phyloP scores from a whole-genome alignment of 192 early-diverging fungal genomes.

The Coemansia sp. region DNA sequence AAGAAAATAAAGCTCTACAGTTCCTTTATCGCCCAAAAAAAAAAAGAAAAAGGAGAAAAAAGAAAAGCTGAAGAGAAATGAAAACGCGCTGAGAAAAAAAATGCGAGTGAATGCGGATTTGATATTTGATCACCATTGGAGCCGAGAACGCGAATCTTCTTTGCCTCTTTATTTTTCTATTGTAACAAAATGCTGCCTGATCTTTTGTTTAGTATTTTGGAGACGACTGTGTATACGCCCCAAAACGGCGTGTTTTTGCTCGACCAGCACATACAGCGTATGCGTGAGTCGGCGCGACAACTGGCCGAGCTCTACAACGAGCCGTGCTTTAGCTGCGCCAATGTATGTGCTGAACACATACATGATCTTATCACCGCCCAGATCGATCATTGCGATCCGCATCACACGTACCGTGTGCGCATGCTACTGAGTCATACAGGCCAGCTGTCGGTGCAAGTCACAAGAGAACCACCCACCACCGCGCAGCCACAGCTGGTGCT shows the following conservation, averaged over 20 bases:
- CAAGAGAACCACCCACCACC: not conserved
- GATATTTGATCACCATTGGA: not conserved
- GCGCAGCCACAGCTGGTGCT: slow-evolving; percentile 19
- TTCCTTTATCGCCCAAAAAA: not conserved
- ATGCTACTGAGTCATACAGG: slow-evolving; percentile 22
- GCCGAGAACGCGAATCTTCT: not conserved
- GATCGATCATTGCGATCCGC: not conserved
- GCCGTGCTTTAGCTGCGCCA: slow-evolving; percentile 4
- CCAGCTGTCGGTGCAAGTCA: slow-evolving; percentile 22
- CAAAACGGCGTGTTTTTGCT: slow-evolving; percentile 21
- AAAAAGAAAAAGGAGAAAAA: not conserved
- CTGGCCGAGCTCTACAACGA: slow-evolving; percentile 7
- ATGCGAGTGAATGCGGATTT: no score
- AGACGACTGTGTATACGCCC: slow-evolving; percentile 26
- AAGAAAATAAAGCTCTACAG: no score
- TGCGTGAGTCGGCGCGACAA: slow-evolving; percentile 19
- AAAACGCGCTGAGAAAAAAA: no score
- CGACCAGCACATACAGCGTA: slow-evolving; percentile 24
- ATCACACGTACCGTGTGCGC: slow-evolving; percentile 19
- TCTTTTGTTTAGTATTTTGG: slow-evolving; percentile 31
- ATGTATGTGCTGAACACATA: not conserved
- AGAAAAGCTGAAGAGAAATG: not conserved
- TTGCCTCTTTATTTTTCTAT: not conserved
- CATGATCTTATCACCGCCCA: not conserved
- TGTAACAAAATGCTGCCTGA: slow-evolving; percentile 14